These are phyloP conservation scores for Saxispiralis lemnorum DNA, from an alignment of 495 filamentous ascomycete genomes.

Conservation along the genomic window DNA sequence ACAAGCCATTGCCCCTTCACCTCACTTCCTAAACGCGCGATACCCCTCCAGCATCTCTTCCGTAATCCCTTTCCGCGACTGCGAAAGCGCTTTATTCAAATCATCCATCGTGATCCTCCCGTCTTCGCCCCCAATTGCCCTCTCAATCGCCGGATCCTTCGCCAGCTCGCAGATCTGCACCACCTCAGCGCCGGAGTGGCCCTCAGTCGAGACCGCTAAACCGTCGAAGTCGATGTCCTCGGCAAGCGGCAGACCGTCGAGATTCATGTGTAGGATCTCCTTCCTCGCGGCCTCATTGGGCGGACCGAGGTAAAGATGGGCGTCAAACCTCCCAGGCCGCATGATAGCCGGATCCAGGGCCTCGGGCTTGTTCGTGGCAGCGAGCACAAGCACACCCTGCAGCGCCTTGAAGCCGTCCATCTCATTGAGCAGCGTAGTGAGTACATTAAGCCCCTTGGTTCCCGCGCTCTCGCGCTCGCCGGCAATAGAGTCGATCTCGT, in stretches of 20 bases:
- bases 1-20: too few species aligned
- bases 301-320: slow-evolving; percentile 75
- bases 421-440: slow-evolving; percentile 84
- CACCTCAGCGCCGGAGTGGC: slow-evolving; percentile 80
- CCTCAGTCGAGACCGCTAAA: slow-evolving; percentile 55
- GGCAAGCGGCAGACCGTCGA: slow-evolving; percentile 39
- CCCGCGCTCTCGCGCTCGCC: slow-evolving; percentile 36
- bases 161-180: slow-evolving; percentile 61
- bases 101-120: slow-evolving; percentile 22
- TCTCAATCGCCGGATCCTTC: not conserved
- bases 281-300: slow-evolving; percentile 57
- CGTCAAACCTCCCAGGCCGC: slow-evolving; percentile 73
- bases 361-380: slow-evolving; percentile 85
- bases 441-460: slow-evolving; percentile 49
- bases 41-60: slow-evolving; percentile 10
- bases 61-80: slow-evolving; percentile 7
- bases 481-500: slow-evolving; percentile 93
- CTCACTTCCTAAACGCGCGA: slow-evolving; percentile 3
- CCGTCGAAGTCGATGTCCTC: slow-evolving; percentile 47
- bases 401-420: slow-evolving; percentile 88
- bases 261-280: slow-evolving; percentile 58
- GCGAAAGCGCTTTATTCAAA: slow-evolving; percentile 9
- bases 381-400: slow-evolving; percentile 73
- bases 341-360: slow-evolving; percentile 72
- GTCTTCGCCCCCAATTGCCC: slow-evolving; percentile 37